Evolutionary conservation across 139 green algal species (phyloP).

Genomic region (Micractinium sp.): DNA sequence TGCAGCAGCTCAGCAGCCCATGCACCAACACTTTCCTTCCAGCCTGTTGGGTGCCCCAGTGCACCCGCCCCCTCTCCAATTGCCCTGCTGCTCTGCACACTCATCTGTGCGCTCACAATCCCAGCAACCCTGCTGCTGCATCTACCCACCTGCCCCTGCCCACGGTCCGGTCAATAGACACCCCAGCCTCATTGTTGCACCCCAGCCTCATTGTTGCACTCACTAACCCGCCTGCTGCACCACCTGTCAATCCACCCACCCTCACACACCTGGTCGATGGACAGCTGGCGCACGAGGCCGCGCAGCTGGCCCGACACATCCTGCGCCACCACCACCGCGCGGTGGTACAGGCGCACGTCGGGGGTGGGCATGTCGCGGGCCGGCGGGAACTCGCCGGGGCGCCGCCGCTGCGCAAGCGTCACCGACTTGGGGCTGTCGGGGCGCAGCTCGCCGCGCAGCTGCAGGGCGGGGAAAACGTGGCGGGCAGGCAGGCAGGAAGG

Average conservation of each 20-base stretch:
- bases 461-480: background rate
- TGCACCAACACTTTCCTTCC: too few species aligned
- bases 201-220: too few species aligned
- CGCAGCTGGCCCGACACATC: constrained; percentile 61
- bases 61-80: too few species aligned
- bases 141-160: too few species aligned
- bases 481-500: background rate
- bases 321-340: constrained; percentile 89
- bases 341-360: constrained; percentile 91
- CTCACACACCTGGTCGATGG: constrained; percentile 81
- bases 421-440: constrained; percentile 46
- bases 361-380: constrained; percentile 68
- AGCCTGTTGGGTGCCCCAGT: background rate
- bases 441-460: constrained; percentile 7
- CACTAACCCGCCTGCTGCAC: too few species aligned
- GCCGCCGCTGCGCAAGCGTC: constrained; percentile 46
- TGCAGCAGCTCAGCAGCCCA: too few species aligned
- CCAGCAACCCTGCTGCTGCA: too few species aligned
- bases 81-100: too few species aligned
- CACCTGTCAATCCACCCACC: background rate
- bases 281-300: constrained; percentile 93
- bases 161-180: too few species aligned
- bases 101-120: too few species aligned
- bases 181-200: too few species aligned
- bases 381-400: constrained; percentile 40